Evolutionary conservation across 176 grass and related monocot genomes (phyloP).

Genomic region (Lolium rigidum): DNA sequence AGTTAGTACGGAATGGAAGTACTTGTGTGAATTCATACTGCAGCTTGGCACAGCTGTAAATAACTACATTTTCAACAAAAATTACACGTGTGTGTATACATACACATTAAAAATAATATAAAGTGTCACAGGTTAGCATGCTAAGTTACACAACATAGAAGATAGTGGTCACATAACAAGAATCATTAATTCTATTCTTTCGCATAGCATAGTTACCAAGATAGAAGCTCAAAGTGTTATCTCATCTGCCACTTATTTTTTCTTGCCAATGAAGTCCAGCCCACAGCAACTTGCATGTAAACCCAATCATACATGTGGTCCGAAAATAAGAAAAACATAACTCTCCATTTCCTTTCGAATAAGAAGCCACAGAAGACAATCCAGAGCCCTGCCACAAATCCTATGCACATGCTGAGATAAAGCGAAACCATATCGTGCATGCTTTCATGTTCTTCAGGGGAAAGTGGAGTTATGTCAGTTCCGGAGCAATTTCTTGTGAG

Average conservation of each 20-base stretch:
- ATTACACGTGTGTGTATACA: no score
- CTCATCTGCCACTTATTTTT: background rate
- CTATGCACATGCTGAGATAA: background rate
- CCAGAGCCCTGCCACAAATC: background rate
- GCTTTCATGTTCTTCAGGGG: background rate
- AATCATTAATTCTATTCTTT: background rate
- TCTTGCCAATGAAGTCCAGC: background rate
- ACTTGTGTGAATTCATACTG: no score
- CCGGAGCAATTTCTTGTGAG: background rate
- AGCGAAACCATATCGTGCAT: background rate
- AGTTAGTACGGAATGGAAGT: no score
- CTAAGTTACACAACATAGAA: no score
- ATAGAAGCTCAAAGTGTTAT: background rate
- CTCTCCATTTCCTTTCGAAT: background rate
- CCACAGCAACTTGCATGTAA: background rate
- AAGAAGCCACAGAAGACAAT: background rate
- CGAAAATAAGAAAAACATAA: background rate
- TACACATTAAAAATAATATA: no score
- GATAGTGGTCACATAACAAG: background rate
- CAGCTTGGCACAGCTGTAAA: no score
- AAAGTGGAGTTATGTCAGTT: background rate
- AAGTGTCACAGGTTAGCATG: no score
- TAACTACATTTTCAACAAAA: no score
- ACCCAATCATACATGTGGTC: background rate
- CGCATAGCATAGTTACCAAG: background rate